Conservation (phyloP, 1,284 basidiomycete species). For the Pascua guehoae region DNA sequence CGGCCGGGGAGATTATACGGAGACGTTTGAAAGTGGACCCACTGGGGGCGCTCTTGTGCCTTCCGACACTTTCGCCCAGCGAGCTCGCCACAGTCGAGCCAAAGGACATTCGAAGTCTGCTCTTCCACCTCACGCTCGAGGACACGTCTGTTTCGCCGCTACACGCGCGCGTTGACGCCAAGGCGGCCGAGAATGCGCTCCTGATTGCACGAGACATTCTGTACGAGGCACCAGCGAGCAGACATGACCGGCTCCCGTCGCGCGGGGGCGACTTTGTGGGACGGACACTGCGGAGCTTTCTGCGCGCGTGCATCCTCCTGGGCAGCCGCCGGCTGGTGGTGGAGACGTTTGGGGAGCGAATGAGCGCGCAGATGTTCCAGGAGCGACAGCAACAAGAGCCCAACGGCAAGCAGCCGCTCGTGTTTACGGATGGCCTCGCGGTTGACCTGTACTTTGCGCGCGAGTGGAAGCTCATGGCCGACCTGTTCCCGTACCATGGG, state of each 20-base stretch:
- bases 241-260: background rate
- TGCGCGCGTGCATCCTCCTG: conserved; percentile 13
- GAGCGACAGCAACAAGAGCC: background rate
- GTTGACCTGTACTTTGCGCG: conserved; percentile 12
- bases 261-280: conserved; percentile 8
- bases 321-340: conserved; percentile 8
- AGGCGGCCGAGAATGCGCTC: background rate
- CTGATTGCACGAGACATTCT: conserved; percentile 5
- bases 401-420: background rate
- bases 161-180: background rate
- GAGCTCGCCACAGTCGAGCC: conserved; percentile 3
- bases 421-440: conserved; percentile 18
- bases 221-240: conserved; percentile 5
- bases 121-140: conserved; percentile 7
- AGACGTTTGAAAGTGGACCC: conserved; percentile 7
- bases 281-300: conserved; percentile 7
- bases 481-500: conserved; percentile 13
- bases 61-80: background rate
- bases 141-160: background rate
- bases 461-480: conserved; percentile 22
- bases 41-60: conserved; percentile 8
- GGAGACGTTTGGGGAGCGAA: conserved; percentile 16
- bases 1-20: conserved; percentile 12
- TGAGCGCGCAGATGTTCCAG: conserved; percentile 8
- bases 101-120: conserved; percentile 11